Evolutionary conservation across 2,329 filamentous ascomycete genomes (phyloP).

Genomic region (Acrocalymma vagum): DNA sequence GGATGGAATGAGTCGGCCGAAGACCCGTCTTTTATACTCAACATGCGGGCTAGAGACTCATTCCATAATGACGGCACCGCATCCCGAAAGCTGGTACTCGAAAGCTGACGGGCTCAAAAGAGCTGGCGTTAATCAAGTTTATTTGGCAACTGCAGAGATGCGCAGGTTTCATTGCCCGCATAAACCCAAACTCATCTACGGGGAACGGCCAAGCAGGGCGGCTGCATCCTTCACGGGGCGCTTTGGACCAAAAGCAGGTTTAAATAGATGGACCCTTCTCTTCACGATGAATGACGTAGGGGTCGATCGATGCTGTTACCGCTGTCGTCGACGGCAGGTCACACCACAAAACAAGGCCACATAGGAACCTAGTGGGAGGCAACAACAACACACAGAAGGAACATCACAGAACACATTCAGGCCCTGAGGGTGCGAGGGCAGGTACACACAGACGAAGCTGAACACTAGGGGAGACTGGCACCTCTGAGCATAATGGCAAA

Average conservation of each 20-base stretch:
- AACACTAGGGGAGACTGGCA: too few species aligned
- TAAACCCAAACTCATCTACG: background rate
- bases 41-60: background rate
- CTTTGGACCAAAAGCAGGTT: conserved; percentile 12
- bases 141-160: conserved; percentile 3
- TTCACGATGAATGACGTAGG: background rate
- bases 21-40: conserved; percentile 6
- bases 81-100: conserved; percentile 2
- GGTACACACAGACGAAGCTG: too few species aligned
- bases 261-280: conserved; percentile 7
- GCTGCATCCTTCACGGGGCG: conserved; percentile 2
- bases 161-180: background rate
- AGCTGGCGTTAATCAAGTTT: conserved; percentile 4
- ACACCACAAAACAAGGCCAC: conserved; percentile 19
- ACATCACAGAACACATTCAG: background rate
- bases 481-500: too few species aligned
- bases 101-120: conserved; percentile 1
- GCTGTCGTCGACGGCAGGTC: conserved; percentile 12
- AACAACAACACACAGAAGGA: conserved; percentile 10
- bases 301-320: conserved; percentile 10
- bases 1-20: conserved; percentile 1
- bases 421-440: background rate
- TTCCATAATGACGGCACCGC: conserved; percentile 5
- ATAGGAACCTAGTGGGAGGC: conserved; percentile 21
- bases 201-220: background rate